Base-by-base conservation (phyloP, 140 eudicot species). In the Oenanthe javanica region DNA sequence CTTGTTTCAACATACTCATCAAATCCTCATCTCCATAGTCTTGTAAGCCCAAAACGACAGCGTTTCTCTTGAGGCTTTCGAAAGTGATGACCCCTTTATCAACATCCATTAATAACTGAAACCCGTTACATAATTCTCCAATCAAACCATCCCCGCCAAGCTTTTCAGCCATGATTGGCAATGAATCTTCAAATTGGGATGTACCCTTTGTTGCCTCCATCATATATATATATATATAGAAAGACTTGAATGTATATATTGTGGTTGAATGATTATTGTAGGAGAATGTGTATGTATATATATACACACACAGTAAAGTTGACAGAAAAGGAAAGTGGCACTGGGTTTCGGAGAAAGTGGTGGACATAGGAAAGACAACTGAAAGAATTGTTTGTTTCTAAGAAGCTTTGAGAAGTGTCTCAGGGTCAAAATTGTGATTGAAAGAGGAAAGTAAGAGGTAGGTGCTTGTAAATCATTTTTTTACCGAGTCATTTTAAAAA, bases 41-140 rank as follows among this genome's bases (percentile, higher is more conserved):
- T 61, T 89, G 89, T 2, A 93, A 85, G 5, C 98, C 98, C 78
- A 93, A 81, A 42, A 86, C 38, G 42, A 89, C 89, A 0, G 96
- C 84, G 54, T 89, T 91, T 52, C 74, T 86, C 83, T 93, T 93
- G 77, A 93, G 82, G 45, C 97, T 93, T 4, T 93, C 93, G 23
- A 93, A 93, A 36, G 98, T 93, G 75, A 93, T 93, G 48, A 91
- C 87, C 50, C 93, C 94, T 86, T 86, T 93, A 3, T 93, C 90
- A 8, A 23, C 79, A 71, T 93, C 98, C 94, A 87, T 86, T 66
- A 93, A 71, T 46, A 93, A 47, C 25, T 74, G 86, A 71, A 93
- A 93, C 71, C 98, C 96, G 38, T 91, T 89, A 40, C 96, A 93
- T 16, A 93, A 74, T 57, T 93, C 98, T n/a, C 91, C 88, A 2